Conservation (phyloP, 2,329 filamentous ascomycete species). For the Xylariaceae sp. region DNA sequence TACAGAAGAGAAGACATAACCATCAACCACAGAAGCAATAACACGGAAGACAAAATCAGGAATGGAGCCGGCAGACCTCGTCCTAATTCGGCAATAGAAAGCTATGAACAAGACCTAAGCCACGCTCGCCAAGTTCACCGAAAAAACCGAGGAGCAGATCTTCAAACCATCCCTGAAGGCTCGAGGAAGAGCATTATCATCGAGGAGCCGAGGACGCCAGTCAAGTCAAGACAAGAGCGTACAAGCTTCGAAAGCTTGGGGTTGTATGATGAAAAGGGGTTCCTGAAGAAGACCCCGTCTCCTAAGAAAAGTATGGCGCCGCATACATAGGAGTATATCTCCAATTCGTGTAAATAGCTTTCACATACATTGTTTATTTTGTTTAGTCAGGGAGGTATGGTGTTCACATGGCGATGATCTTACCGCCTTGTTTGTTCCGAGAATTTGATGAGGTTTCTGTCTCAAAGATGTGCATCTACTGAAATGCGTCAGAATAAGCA, state of each 20-base stretch:
- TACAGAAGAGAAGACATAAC: not conserved
- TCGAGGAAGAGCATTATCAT: not conserved
- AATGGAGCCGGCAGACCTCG: slow-evolving; percentile 12
- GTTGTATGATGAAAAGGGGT: slow-evolving; percentile 27
- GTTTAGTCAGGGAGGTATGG: slow-evolving; percentile 6
- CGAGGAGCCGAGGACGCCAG: slow-evolving; percentile 12
- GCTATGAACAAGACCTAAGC: slow-evolving; percentile 18
- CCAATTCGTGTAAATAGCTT: slow-evolving; percentile 15
- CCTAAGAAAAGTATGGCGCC: not conserved
- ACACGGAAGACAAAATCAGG: not conserved
- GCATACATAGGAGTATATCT: slow-evolving; percentile 1
- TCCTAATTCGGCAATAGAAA: slow-evolving; percentile 20
- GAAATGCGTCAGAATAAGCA: slow-evolving; percentile 9
- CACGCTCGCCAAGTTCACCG: slow-evolving; percentile 12
- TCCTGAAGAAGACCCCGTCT: slow-evolving; percentile 23
- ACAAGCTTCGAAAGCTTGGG: slow-evolving; percentile 19
- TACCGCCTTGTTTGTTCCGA: not conserved
- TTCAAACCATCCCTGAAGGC: slow-evolving; percentile 6
- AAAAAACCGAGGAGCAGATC: slow-evolving; percentile 10
- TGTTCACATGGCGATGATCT: slow-evolving; percentile 2
- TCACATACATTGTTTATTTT: slow-evolving; percentile 10
- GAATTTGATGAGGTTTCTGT: not conserved
- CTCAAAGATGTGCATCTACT: not conserved
- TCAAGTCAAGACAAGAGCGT: slow-evolving; percentile 16
- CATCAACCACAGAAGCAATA: not conserved